A percentile compares a stretch with the other conserved stretches of the same genome.
These are phyloP conservation scores for Gossypium schwendimanii DNA, from an alignment of 441 rosid species.

Conservation along the genomic window DNA sequence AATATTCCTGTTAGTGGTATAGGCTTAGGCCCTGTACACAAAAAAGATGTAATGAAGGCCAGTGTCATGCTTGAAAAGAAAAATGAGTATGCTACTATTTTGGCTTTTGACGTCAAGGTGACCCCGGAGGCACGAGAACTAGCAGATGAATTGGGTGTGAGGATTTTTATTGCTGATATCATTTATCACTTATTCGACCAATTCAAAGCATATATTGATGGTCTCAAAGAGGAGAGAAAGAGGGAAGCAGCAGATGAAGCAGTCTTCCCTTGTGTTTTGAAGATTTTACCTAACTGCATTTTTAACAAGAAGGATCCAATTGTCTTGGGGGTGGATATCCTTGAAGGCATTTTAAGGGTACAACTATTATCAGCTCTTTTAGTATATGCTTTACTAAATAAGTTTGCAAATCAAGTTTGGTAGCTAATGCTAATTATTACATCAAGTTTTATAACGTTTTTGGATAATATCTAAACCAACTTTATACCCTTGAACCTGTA, in stretches of 20 bases:
- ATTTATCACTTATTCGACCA: conserved; percentile 91
- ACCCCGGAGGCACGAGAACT: conserved; percentile 86
- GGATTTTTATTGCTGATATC: conserved; percentile 86
- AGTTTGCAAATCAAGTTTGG: neutral
- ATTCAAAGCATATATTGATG: conserved; percentile 79
- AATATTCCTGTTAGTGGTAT: conserved; percentile 87
- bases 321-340: conserved; percentile 81
- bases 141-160: conserved; percentile 81
- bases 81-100: conserved; percentile 78
- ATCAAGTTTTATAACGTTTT: neutral
- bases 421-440: neutral
- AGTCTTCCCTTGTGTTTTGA: conserved; percentile 84
- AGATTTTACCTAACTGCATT: conserved; percentile 68
- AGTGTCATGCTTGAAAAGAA: conserved; percentile 96
- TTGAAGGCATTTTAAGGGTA: conserved; percentile 84
- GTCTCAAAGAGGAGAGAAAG: conserved; percentile 85
- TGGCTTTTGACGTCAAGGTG: conserved; percentile 95
- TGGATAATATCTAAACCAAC: neutral
- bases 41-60: conserved; percentile 89
- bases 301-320: conserved; percentile 91
- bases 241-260: conserved; percentile 90
- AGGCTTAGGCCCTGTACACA: conserved; percentile 85
- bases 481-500: neutral
- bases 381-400: neutral
- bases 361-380: neutral